Base-by-base conservation (phyloP, 495 filamentous ascomycete genomes). In the Cryomyces antarcticus region DNA sequence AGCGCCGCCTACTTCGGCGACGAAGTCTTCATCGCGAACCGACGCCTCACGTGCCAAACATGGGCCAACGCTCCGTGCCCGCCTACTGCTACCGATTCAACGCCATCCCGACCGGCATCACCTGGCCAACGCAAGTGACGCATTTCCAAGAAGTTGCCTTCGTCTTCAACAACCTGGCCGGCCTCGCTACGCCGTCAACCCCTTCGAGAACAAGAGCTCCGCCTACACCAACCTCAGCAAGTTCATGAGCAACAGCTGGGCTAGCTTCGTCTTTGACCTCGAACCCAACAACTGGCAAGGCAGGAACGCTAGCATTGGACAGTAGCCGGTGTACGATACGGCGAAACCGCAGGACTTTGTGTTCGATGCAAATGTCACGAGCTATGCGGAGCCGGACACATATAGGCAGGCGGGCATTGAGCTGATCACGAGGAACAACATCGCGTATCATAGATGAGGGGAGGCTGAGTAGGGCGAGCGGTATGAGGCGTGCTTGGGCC, bases 51-150 rank as follows among this genome's bases (percentile, higher is more conserved):
- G 29, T 72, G 69, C 46, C 57, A 72, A 46, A 53, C 63, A 0
- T 78, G 71, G 67, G 51, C 67, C 9, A 57, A 55, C 6, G 49
- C 52, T 57, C 52, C 0, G 54, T 68, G 1, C 52, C 62, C 7
- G 72, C 73, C 6, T 78, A 72, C 60, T 70, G 70, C 55, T 78
- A 73, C 56, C 70, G 71, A 6, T 79, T 77, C 57, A 71, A 78
- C 51, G 63, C 66, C 31, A 59, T 60, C 34, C 53, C 62, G 0
- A 60, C 54, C 30, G 63, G 67, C 41, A 46, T 59, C 0, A 50
- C 62, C 2, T 46, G 48, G 6, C 39, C 57, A 0, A 46, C 51
- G 5, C 67, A 69, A 5, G 66, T 62, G 1, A 65, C 66, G n/a
- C 75, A 78, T 48, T 75, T 77, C 47, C 63, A 65, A 36, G 75